These are phyloP conservation scores for Lachancea mirantina DNA, from an alignment of 805 yeast genomes.

Conservation along the genomic window DNA sequence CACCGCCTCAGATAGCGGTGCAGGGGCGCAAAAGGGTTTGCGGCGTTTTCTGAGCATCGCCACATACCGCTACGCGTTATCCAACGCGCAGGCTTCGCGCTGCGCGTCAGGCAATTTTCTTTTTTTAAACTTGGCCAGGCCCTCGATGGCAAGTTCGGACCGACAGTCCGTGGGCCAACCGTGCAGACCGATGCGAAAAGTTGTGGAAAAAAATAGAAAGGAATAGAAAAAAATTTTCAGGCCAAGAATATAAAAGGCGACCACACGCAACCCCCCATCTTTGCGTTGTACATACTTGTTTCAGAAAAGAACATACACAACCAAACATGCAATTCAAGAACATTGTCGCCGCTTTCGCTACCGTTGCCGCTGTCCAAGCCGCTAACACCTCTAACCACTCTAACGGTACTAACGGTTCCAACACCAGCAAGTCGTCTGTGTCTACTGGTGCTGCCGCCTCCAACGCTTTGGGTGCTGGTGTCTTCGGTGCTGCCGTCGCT, in stretches of 20 bases:
- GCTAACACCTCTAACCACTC: slow-evolving; percentile 42
- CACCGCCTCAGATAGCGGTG: background rate
- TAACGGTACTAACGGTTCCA: slow-evolving; percentile 39
- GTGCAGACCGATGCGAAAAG: too few species aligned
- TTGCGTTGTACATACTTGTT: too few species aligned
- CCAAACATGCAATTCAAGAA: slow-evolving; percentile 64
- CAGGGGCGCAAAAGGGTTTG: background rate
- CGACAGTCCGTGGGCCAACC: slow-evolving; percentile 1
- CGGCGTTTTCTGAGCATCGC: background rate
- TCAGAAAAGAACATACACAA: too few species aligned
- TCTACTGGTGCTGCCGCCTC: slow-evolving; percentile 46
- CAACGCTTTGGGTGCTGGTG: slow-evolving; percentile 60
- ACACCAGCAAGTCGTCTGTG: slow-evolving; percentile 34
- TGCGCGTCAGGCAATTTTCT: too few species aligned
- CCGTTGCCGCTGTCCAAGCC: slow-evolving; percentile 63
- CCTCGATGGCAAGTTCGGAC: background rate
- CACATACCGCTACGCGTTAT: background rate
- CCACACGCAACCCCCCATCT: background rate
- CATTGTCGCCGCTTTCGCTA: slow-evolving; percentile 62
- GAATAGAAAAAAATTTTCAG: background rate
- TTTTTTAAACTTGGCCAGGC: too few species aligned
- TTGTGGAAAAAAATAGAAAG: too few species aligned
- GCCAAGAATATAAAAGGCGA: slow-evolving; percentile 1
- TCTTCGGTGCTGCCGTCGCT: slow-evolving; percentile 77
- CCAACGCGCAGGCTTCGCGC: background rate